Conservation (phyloP, 1,139 yeast genomes). For the Saccharomyces pastorianus region DNA sequence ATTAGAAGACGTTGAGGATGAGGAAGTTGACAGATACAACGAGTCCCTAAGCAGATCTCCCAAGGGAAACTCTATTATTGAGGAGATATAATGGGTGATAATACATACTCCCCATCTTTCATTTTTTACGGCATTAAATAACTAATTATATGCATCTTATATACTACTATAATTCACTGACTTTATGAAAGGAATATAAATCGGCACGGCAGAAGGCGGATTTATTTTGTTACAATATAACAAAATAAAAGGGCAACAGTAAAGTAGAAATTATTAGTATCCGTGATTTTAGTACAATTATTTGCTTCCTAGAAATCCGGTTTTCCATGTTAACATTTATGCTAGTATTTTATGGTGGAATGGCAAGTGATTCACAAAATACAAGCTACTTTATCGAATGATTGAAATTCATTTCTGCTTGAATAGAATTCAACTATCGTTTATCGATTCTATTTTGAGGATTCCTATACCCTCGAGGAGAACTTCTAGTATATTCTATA, state of each 20-base stretch:
- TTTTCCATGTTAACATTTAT: too few relatives aligned
- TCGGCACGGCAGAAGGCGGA: background rate
- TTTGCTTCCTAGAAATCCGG: too few relatives aligned
- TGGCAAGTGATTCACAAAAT: too few relatives aligned
- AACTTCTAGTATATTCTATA: background rate
- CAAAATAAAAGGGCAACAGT: too few relatives aligned
- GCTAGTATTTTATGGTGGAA: too few relatives aligned
- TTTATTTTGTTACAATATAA: too few relatives aligned
- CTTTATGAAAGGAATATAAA: background rate
- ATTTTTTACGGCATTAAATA: background rate
- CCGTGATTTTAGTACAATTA: too few relatives aligned
- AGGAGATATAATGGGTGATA: conserved; percentile 14
- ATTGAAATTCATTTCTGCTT: too few relatives aligned
- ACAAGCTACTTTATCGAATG: too few relatives aligned
- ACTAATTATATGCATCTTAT: background rate
- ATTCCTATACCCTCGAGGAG: background rate
- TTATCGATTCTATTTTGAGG: background rate
- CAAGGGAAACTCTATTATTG: conserved; percentile 20
- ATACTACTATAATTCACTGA: background rate
- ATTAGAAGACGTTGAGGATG: conserved; percentile 29
- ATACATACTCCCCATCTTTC: background rate
- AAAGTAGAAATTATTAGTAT: too few relatives aligned
- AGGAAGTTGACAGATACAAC: conserved; percentile 22
- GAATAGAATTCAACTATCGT: too few relatives aligned
- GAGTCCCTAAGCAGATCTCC: conserved; percentile 18